phyloP scores from a whole-genome alignment of 106 monocot species.

The Vanilla planifolia region DNA sequence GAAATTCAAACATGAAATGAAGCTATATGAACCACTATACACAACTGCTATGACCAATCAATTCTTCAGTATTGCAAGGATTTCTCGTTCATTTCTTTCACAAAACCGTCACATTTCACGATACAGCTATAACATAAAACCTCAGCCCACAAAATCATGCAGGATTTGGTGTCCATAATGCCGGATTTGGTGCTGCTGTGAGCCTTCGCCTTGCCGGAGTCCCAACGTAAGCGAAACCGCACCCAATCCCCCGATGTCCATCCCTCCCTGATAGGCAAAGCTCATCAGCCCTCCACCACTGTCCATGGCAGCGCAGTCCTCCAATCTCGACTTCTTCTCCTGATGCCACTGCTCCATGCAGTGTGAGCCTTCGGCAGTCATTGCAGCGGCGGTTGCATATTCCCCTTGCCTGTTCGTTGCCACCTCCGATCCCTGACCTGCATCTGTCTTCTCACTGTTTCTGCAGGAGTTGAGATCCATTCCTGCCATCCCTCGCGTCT shows the following conservation, averaged over 20 bases:
- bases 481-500: constrained; percentile 25
- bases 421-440: constrained; percentile 8
- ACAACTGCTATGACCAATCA: too few species aligned
- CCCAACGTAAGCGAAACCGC: constrained; percentile 47
- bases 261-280: constrained; percentile 19
- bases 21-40: too few species aligned
- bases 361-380: neutral
- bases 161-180: constrained; percentile 34
- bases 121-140: too few species aligned
- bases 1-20: too few species aligned
- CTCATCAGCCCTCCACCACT: constrained; percentile 15
- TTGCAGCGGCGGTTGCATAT: constrained; percentile 1
- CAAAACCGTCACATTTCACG: too few species aligned
- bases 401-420: constrained; percentile 10
- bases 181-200: constrained; percentile 25
- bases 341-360: constrained; percentile 26
- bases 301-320: constrained; percentile 20
- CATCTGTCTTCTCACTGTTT: constrained; percentile 1
- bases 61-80: too few species aligned
- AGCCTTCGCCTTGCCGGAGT: constrained; percentile 32
- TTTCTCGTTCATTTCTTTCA: too few species aligned
- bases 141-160: constrained; percentile 40
- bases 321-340: constrained; percentile 39
- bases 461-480: constrained; percentile 36
- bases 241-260: constrained; percentile 37